A percentile compares a stretch with the other conserved stretches of the same genome.
phyloP scores from a whole-genome alignment of 208 protist species.

The Trichomonas vaginalis region DNA sequence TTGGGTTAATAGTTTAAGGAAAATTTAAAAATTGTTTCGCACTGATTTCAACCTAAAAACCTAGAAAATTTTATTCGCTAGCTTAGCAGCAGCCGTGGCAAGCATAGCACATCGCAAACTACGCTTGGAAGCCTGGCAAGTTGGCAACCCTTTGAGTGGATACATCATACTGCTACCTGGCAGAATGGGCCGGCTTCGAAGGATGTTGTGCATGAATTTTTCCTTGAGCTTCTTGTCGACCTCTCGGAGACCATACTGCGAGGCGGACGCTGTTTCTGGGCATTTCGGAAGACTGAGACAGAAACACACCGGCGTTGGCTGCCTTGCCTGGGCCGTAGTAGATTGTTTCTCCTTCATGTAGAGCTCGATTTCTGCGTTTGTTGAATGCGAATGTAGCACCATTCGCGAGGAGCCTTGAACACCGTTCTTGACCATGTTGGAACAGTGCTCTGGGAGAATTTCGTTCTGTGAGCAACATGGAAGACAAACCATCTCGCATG shows the following conservation, averaged over 20 bases:
- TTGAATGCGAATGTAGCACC: too few relatives aligned
- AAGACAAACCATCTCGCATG: constrained; percentile 39
- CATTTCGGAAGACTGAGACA: constrained; percentile 73
- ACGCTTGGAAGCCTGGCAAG: constrained; percentile 61
- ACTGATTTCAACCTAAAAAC: too few relatives aligned
- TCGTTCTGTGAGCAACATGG: constrained; percentile 78
- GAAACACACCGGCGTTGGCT: constrained; percentile 69
- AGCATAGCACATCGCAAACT: constrained; percentile 48
- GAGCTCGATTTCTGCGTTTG: too few relatives aligned
- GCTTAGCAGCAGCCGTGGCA: neutral
- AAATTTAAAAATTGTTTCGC: too few relatives aligned
- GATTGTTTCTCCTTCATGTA: too few relatives aligned
- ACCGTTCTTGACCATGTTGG: too few relatives aligned
- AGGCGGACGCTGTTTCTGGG: constrained; percentile 62
- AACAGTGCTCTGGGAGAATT: constrained; percentile 54
- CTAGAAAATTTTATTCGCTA: constrained; percentile 20
- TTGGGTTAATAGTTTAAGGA: too few relatives aligned
- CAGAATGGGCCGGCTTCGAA: constrained; percentile 47
- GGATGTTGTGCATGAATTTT: constrained; percentile 69
- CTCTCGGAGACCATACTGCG: constrained; percentile 56
- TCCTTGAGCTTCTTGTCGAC: constrained; percentile 57
- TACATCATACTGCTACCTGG: constrained; percentile 42
- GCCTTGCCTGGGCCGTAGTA: constrained; percentile 68
- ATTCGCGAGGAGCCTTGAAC: too few relatives aligned
- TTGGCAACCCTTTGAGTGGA: constrained; percentile 64